Conservation (phyloP, 176 grass and related monocot species). For the Carex myosuroides region DNA sequence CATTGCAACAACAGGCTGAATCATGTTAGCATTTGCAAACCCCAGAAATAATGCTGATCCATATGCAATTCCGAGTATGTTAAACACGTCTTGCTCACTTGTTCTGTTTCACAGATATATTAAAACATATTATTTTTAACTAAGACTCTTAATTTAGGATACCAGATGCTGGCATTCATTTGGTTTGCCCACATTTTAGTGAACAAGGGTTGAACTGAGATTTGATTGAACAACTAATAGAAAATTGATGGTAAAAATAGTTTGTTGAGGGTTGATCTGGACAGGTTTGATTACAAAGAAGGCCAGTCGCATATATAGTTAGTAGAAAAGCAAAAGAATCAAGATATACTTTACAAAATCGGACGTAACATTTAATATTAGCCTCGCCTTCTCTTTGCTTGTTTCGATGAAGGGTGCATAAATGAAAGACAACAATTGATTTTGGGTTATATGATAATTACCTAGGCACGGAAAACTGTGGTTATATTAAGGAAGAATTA, state of each 20-base stretch:
- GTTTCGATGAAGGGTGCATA: background rate
- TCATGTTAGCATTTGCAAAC: conserved; percentile 20
- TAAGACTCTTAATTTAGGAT: background rate
- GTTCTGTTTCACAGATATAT: conserved; percentile 43
- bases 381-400: background rate
- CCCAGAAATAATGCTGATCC: conserved; percentile 38
- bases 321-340: background rate
- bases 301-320: background rate
- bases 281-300: background rate
- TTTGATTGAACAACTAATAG: background rate
- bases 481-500: background rate
- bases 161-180: background rate
- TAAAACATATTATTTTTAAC: background rate
- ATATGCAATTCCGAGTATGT: conserved; percentile 39
- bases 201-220: background rate
- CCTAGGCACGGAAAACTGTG: background rate
- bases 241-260: background rate
- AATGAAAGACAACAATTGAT: background rate
- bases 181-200: background rate
- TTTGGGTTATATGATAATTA: background rate
- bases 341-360: background rate
- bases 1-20: conserved; percentile 36
- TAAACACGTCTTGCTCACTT: conserved; percentile 75
- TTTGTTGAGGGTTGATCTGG: background rate
- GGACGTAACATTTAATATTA: background rate